Conservation (phyloP, 2,329 filamentous ascomycete species). For the Colletotrichum sp. region DNA sequence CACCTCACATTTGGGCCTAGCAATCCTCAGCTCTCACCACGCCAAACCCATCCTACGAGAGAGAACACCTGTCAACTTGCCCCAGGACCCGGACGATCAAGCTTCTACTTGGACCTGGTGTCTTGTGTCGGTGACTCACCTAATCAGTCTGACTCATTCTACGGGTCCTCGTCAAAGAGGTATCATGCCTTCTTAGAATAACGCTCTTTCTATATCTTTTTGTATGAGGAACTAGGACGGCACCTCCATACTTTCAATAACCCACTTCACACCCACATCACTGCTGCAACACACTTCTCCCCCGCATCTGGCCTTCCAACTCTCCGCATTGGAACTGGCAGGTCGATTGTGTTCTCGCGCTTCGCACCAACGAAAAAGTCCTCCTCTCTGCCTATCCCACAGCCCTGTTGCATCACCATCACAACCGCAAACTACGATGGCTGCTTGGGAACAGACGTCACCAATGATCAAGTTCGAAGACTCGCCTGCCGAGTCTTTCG, state of each 20-base stretch:
- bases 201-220: conserved; percentile 23
- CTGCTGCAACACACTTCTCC: conserved; percentile 11
- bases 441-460: conserved; percentile 42
- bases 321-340: background rate
- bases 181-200: conserved; percentile 25
- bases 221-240: conserved; percentile 44
- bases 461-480: conserved; percentile 57
- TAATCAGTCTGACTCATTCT: conserved; percentile 25
- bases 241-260: conserved; percentile 29
- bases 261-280: background rate
- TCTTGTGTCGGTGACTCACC: conserved; percentile 13
- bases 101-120: background rate
- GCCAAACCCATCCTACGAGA: background rate
- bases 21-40: background rate
- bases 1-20: fast-evolving
- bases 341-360: background rate
- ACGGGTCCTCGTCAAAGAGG: conserved; percentile 24
- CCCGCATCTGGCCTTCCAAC: background rate
- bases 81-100: background rate
- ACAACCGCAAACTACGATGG: conserved; percentile 39
- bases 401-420: background rate
- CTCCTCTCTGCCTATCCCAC: background rate
- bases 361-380: background rate
- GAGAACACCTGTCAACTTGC: conserved; percentile 20
- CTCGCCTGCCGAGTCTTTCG: conserved; percentile 59